Conservation (phyloP, 2,329 filamentous ascomycete species). For the Epichloe glyceriae region DNA sequence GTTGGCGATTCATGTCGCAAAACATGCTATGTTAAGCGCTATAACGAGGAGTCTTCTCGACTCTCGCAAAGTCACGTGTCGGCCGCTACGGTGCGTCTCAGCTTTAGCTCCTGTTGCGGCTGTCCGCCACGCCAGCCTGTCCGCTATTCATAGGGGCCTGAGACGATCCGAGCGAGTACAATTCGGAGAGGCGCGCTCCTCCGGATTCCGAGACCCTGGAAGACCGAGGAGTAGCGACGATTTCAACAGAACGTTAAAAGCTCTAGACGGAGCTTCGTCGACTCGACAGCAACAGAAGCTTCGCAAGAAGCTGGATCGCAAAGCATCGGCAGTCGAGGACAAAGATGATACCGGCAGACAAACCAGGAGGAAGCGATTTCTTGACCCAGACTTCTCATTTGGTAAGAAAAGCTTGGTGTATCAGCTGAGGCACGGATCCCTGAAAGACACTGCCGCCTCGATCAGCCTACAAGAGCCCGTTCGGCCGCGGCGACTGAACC, state of each 20-base stretch:
- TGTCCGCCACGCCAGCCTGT: conserved; percentile 31
- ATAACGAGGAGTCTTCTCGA: conserved; percentile 13
- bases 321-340: conserved; percentile 20
- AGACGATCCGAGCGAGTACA: conserved; percentile 31
- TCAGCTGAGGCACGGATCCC: conserved; percentile 33
- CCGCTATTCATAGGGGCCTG: conserved; percentile 57
- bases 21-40: conserved; percentile 17
- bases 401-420: conserved; percentile 45
- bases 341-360: conserved; percentile 22
- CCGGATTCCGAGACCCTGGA: conserved; percentile 5
- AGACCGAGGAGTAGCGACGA: conserved; percentile 7
- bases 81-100: neutral
- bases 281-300: conserved; percentile 28
- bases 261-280: conserved; percentile 17
- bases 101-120: neutral
- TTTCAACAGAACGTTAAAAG: conserved; percentile 12
- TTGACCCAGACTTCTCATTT: conserved; percentile 34
- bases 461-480: conserved; percentile 16
- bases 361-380: conserved; percentile 38
- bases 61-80: conserved; percentile 10
- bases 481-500: conserved; percentile 4
- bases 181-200: conserved; percentile 11
- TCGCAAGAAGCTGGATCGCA: conserved; percentile 38
- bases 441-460: conserved; percentile 16
- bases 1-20: conserved; percentile 3